These are phyloP conservation scores for Fomitopsis pinicola DNA, from an alignment of 1,284 basidiomycete species.

Conservation along the genomic window DNA sequence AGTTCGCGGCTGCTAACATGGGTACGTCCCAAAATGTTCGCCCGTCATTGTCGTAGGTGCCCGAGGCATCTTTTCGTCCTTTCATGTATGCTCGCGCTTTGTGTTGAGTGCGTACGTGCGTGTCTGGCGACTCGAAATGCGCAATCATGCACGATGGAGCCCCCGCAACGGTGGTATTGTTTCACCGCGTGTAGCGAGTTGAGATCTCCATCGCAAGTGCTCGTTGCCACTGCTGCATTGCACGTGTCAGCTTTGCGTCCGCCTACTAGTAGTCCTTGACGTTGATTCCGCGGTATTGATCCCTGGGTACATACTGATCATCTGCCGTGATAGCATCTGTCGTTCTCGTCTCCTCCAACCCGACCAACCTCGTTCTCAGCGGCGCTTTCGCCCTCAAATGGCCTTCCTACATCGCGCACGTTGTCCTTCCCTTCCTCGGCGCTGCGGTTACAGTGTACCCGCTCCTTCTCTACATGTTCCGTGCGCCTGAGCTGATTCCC, in stretches of 20 bases:
- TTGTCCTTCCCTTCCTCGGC: constrained; percentile 64
- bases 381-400: constrained; percentile 47
- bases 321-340: constrained; percentile 24
- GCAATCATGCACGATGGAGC: too few relatives aligned
- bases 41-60: background rate
- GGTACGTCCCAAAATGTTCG: constrained; percentile 44
- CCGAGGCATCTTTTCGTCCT: background rate
- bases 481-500: constrained; percentile 47
- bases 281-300: too few relatives aligned
- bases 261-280: too few relatives aligned
- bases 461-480: constrained; percentile 49
- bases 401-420: constrained; percentile 55
- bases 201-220: too few relatives aligned
- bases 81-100: background rate
- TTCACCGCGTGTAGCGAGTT: too few relatives aligned
- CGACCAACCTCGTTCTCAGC: constrained; percentile 66
- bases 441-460: constrained; percentile 53
- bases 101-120: too few relatives aligned
- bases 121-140: too few relatives aligned
- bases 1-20: constrained; percentile 81
- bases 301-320: background rate
- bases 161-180: too few relatives aligned
- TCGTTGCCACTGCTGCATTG: too few relatives aligned
- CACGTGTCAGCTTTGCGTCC: too few relatives aligned
- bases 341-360: constrained; percentile 59